These are phyloP conservation scores for Azolla pinnata DNA, from an alignment of 75 land plant genomes.

Conservation along the genomic window DNA sequence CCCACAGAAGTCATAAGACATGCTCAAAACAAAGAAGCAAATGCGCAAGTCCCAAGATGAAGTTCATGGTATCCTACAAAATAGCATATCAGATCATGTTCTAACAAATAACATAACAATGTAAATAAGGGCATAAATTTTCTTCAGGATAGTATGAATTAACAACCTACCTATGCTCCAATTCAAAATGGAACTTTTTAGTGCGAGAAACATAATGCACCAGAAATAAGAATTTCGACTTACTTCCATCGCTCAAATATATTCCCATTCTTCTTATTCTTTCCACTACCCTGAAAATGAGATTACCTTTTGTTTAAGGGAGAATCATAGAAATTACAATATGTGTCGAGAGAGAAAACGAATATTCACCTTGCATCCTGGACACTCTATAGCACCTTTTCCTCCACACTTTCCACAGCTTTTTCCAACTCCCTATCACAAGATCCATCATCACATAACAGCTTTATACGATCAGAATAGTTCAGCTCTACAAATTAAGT, in stretches of 20 bases:
- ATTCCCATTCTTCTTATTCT: slow-evolving; percentile 90
- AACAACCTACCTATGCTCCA: not conserved
- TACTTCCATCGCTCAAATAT: slow-evolving; percentile 90
- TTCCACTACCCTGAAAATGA: slow-evolving; percentile 59
- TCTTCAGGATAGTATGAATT: not conserved
- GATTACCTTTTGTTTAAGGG: too few relatives aligned
- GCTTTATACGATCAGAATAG: too few relatives aligned
- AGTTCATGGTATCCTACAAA: too few relatives aligned
- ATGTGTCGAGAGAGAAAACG: too few relatives aligned
- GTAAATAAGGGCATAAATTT: not conserved
- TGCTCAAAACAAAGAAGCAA: too few relatives aligned
- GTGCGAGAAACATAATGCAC: not conserved
- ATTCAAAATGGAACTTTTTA: not conserved
- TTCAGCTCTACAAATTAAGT: too few relatives aligned
- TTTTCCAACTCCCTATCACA: too few relatives aligned
- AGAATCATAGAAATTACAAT: too few relatives aligned
- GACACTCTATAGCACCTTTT: slow-evolving; percentile 71
- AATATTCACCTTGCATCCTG: slow-evolving; percentile 65
- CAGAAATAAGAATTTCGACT: slow-evolving; percentile 10
- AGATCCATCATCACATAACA: too few relatives aligned
- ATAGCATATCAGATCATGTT: too few relatives aligned
- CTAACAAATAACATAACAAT: not conserved
- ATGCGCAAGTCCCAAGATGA: too few relatives aligned
- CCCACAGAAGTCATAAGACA: too few relatives aligned
- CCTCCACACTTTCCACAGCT: slow-evolving; percentile 53